Evolutionary conservation across 2,329 filamentous ascomycete species (phyloP), one percentile per base, ranked within the genome.

Genomic region (Talaromyces sp.): DNA sequence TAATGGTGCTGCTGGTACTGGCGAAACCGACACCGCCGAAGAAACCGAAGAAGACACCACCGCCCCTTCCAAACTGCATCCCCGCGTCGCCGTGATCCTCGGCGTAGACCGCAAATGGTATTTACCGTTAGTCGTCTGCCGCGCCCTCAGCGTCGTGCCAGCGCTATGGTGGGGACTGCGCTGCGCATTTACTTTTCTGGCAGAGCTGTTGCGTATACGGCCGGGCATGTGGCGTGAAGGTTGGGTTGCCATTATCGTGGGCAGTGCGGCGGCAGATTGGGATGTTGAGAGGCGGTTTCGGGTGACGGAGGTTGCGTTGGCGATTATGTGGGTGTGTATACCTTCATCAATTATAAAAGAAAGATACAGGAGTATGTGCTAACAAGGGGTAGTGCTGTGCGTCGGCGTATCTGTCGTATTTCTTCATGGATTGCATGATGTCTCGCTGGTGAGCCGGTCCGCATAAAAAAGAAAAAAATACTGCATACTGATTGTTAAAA

Each of bases 401-500:
- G 61, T 90, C 88, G 21, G 89, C 87, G 58, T 91, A 91, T 73
- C 82, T 92, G 62, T 89, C 88, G 56, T 92, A 91, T 74, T 90
- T 91, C 78, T 92, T 92, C 72, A 90, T 88, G 60, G 89, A 92
- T 75, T 91, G 89, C 74, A 83, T 92, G 68, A 92, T 92, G 89
- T 91, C 88, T 63, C 81, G 90, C 75, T 92, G 89, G 88, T 90
- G 70, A 51, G 81, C 75, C 50, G 19, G 32, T 51, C n/a, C 14
- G 32, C 58, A 21, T 10, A 55, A 32, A n/a, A 12, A 54, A 48
- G 50, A 32, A 6, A 55, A 43, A 35, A 41, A 43, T 46, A 60
- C 55, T 19, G 38, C 43, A 26, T 57, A 52, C 31, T 60, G 54
- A 32, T 31, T 46, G 38, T 41, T 12, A 61, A 60, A 61, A 90